A percentile compares a stretch with the other conserved stretches of the same genome.
These are phyloP conservation scores for Castanopsis chinensis DNA, from an alignment of 306 rosid species.

Conservation along the genomic window DNA sequence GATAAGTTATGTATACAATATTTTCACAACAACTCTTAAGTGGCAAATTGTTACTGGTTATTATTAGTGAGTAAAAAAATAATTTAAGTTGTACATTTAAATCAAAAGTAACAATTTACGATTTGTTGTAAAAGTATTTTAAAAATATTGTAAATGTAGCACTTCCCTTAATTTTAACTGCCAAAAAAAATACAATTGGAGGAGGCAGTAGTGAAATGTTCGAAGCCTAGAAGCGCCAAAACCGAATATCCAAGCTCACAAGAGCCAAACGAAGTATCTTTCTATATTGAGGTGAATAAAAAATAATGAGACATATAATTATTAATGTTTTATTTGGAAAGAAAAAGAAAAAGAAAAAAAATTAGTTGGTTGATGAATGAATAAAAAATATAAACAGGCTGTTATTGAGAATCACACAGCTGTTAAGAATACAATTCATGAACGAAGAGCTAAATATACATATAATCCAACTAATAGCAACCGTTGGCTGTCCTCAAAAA, in stretches of 20 bases:
- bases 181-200: too few species aligned
- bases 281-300: not conserved
- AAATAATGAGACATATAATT: too few species aligned
- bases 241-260: not conserved
- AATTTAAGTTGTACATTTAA: too few species aligned
- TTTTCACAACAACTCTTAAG: too few species aligned
- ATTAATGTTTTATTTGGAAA: not conserved
- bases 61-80: too few species aligned
- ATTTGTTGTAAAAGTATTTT: too few species aligned
- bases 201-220: too few species aligned
- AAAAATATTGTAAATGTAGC: too few species aligned
- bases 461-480: not conserved
- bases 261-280: not conserved
- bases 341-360: not conserved
- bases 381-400: not conserved
- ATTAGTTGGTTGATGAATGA: not conserved
- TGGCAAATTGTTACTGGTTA: accelerated
- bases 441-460: not conserved
- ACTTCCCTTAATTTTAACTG: too few species aligned
- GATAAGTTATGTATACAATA: too few species aligned
- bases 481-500: not conserved
- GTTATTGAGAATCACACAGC: not conserved
- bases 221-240: too few species aligned
- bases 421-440: not conserved
- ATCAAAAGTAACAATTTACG: too few species aligned